Conservation (phyloP, 306 rosid species). For the Corylus heterophylla region DNA sequence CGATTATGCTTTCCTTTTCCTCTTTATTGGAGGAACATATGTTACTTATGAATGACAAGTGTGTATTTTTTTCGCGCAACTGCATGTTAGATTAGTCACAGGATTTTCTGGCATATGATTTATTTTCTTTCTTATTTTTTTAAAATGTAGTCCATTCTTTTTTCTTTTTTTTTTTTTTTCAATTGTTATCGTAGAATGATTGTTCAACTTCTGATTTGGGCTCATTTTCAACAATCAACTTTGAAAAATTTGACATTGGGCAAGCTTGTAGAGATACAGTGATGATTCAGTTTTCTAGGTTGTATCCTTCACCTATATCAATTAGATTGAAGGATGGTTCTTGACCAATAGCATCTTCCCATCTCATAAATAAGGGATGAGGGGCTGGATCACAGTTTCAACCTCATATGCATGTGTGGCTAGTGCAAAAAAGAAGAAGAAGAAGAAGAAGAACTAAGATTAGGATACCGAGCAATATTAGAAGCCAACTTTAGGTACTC, state of each 20-base stretch:
- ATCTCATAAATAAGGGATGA: background rate
- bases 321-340: background rate
- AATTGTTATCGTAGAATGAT: background rate
- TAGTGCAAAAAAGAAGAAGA: background rate
- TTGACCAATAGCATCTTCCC: background rate
- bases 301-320: background rate
- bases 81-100: too few species aligned
- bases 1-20: background rate
- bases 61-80: background rate
- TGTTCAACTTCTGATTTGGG: background rate
- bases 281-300: background rate
- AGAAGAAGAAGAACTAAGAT: background rate
- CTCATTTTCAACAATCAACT: background rate
- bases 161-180: too few species aligned
- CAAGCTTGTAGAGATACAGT: background rate
- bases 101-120: too few species aligned
- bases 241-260: background rate
- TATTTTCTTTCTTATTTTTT: too few species aligned
- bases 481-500: background rate
- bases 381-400: background rate
- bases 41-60: background rate
- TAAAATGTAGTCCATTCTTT: too few species aligned
- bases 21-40: background rate
- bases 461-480: background rate
- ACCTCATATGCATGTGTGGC: background rate